Evolutionary conservation across 768 basidiomycete genomes (phyloP).

Genomic region (Antrodiella citrinella): DNA sequence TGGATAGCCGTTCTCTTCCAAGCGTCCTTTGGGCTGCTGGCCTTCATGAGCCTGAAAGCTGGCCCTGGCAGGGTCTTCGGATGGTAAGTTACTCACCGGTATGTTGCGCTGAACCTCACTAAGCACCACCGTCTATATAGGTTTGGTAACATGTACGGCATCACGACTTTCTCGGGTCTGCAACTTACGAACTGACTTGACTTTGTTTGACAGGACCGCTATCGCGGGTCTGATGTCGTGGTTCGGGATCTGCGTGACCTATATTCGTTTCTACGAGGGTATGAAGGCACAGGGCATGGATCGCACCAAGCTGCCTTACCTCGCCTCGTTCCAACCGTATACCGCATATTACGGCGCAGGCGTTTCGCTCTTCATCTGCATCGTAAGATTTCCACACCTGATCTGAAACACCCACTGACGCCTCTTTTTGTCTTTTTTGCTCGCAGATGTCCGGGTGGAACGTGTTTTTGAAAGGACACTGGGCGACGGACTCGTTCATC

Average conservation of each 20-base stretch:
- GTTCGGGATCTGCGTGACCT: slow-evolving; percentile 39
- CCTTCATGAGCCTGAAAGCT: slow-evolving; percentile 68
- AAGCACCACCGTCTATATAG: neutral
- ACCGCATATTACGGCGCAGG: slow-evolving; percentile 49
- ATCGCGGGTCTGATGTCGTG: slow-evolving; percentile 40
- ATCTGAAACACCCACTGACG: no score
- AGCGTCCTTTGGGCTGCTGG: slow-evolving; percentile 58
- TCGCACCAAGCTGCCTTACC: slow-evolving; percentile 63
- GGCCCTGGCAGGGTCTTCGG: slow-evolving; percentile 69
- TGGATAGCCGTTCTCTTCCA: slow-evolving; percentile 63
- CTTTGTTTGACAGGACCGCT: slow-evolving; percentile 26
- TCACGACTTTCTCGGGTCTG: neutral
- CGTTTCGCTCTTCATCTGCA: slow-evolving; percentile 39
- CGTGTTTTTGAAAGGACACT: slow-evolving; percentile 33
- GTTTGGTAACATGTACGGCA: slow-evolving; percentile 32
- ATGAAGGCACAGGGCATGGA: slow-evolving; percentile 73
- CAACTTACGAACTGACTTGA: neutral
- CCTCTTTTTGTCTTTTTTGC: no score
- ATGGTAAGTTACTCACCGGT: slow-evolving; percentile 44
- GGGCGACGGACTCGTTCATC: slow-evolving; percentile 31
- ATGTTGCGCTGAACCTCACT: neutral
- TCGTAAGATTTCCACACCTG: slow-evolving; percentile 40
- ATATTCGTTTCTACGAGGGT: slow-evolving; percentile 76
- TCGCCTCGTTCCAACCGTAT: slow-evolving; percentile 58
- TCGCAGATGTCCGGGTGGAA: slow-evolving; percentile 32